Conservation (phyloP, 768 basidiomycete species). For the Russula brevipes region DNA sequence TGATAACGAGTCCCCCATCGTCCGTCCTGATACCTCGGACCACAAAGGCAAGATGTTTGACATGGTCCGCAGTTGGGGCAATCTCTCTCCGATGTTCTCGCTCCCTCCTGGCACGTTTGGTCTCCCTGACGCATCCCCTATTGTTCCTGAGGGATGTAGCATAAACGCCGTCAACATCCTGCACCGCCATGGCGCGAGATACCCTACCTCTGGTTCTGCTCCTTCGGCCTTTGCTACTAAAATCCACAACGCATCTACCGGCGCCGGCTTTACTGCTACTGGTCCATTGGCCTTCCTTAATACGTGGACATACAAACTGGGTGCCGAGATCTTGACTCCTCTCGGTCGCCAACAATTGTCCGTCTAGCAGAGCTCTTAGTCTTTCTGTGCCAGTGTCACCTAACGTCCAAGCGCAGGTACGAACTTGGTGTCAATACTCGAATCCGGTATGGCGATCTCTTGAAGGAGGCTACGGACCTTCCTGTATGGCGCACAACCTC, state of each 20-base stretch:
- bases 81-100: conserved; percentile 48
- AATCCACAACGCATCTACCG: conserved; percentile 26
- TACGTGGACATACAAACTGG: conserved; percentile 44
- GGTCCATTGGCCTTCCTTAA: conserved; percentile 42
- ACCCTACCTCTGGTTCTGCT: conserved; percentile 34
- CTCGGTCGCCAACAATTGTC: conserved; percentile 43
- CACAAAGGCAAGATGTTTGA: conserved; percentile 38
- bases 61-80: conserved; percentile 43
- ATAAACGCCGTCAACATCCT: conserved; percentile 42
- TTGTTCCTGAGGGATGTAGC: conserved; percentile 44
- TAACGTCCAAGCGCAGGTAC: conserved; percentile 28
- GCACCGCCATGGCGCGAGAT: conserved; percentile 42
- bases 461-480: conserved; percentile 39
- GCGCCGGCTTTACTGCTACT: conserved; percentile 31
- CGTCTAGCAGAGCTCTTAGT: background rate
- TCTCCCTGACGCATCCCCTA: conserved; percentile 42
- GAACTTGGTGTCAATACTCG: conserved; percentile 43
- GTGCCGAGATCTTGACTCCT: conserved; percentile 43
- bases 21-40: conserved; percentile 37
- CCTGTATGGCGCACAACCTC: conserved; percentile 50
- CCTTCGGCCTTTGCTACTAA: conserved; percentile 31
- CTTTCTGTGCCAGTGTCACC: background rate
- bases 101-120: conserved; percentile 43
- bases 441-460: conserved; percentile 43
- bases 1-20: conserved; percentile 39